Base-by-base conservation (phyloP, 345 rosid genomes). In the Populus nigra region DNA sequence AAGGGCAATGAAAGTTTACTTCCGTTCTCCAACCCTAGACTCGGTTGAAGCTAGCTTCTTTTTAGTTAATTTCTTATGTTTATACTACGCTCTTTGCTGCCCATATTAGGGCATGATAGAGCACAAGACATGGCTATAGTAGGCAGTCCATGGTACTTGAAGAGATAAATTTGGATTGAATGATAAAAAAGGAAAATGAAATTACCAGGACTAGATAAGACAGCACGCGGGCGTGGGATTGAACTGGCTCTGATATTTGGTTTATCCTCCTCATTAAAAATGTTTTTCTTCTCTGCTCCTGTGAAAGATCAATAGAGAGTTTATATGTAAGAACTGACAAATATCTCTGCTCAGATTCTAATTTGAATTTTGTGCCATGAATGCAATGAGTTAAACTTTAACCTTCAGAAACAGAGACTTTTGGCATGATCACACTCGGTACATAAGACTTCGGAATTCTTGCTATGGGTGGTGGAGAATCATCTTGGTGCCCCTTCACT, bases 121-220 rank as follows among this genome's bases (percentile, higher is more conserved):
- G 43, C 15, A 39, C 57, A 10, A 11, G 27, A 38, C 55, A 47
- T 2, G 5, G n/a, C 33, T 4, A 27, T 11, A 43, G 36, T 9
- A 50, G 25, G 53, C 20, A 22, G 23, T 1, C 29, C 12, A 13
- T 61, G 33, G 61, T 12, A 72, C 63, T 18, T 18, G 39, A 25
- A 22, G 38, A 61, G 35, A 72, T 29, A 55, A 6, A 16, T 22
- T 18, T 39, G 1, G 17, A 18, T 25, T 2, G 43, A 39, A 41
- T 65, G 31, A 11, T 5, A 1, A 22, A 31, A 11, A 7, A 12
- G 36, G 29, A 49, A 27, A 68, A 35, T 11, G 22, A 20, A 80
- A 65, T 81, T 83, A 89, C 95, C 88, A 25, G 90, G 93, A 81
- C 95, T 91, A 31, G 95, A 91, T 70, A 89, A 31, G 63, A 91